Conservation (phyloP, 2,329 filamentous ascomycete species). For the Trichophyton benhamiae region DNA sequence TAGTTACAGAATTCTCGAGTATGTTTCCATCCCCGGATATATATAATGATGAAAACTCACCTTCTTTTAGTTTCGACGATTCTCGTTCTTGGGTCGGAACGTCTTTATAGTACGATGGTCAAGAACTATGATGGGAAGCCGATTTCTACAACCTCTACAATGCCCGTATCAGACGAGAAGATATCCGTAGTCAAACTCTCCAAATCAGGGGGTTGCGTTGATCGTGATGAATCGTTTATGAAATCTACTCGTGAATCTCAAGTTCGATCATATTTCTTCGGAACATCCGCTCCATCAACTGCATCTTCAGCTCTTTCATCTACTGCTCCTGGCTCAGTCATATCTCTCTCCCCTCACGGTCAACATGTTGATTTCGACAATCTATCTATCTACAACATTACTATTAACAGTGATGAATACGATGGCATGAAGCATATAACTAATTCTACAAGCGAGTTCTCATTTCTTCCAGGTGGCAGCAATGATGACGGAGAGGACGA, state of each 20-base stretch:
- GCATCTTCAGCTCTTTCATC: conserved; percentile 25
- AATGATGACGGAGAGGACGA: conserved; percentile 18
- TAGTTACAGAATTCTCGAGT: conserved; percentile 58
- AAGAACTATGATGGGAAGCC: conserved; percentile 50
- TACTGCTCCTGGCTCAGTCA: conserved; percentile 38
- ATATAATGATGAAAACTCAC: background rate
- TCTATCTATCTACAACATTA: conserved; percentile 59
- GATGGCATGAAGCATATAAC: conserved; percentile 27
- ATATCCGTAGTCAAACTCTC: conserved; percentile 67
- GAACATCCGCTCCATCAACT: conserved; percentile 42
- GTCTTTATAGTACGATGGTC: conserved; percentile 61
- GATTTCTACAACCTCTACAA: conserved; percentile 34
- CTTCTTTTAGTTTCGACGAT: conserved; percentile 53
- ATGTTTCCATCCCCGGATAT: conserved; percentile 17
- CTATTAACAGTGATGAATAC: conserved; percentile 40
- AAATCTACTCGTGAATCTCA: conserved; percentile 60
- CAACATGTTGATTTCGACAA: conserved; percentile 69
- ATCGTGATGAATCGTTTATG: conserved; percentile 62
- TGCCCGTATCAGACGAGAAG: conserved; percentile 45
- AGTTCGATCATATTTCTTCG: conserved; percentile 92
- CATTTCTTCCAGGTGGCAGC: conserved; percentile 26
- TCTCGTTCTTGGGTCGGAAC: conserved; percentile 67
- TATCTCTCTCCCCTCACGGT: conserved; percentile 74
- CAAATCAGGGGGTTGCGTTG: conserved; percentile 73
- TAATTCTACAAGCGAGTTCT: conserved; percentile 21